Evolutionary conservation across 129 eudicot species (phyloP).

Genomic region (Centaurea solstitialis): DNA sequence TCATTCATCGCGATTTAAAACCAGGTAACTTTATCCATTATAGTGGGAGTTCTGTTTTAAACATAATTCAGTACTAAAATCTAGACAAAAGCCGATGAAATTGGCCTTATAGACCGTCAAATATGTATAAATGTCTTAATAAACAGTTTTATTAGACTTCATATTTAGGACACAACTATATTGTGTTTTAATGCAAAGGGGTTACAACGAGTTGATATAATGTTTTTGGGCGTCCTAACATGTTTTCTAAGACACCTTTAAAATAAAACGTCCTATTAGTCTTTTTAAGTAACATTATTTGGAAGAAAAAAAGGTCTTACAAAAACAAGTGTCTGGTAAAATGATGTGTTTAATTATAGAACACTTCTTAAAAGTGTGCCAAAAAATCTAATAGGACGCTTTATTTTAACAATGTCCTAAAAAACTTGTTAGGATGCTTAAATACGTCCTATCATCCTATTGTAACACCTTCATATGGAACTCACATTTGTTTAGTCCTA

Average conservation of each 20-base stretch:
- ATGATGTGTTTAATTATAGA: not conserved
- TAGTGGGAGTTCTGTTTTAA: not conserved
- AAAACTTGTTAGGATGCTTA: not conserved
- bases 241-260: not conserved
- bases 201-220: not conserved
- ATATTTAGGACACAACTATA: not conserved
- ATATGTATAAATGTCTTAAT: not conserved
- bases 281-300: not conserved
- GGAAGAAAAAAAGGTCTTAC: not conserved
- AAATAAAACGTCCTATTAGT: not conserved
- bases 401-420: not conserved
- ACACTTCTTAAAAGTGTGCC: not conserved
- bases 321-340: not conserved
- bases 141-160: not conserved
- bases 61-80: not conserved
- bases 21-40: constrained; percentile 45
- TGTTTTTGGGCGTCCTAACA: not conserved
- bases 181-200: not conserved
- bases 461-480: not conserved
- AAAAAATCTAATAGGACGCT: not conserved
- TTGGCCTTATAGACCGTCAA: not conserved
- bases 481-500: not conserved
- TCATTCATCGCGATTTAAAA: constrained; percentile 90
- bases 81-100: not conserved
- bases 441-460: not conserved